These are phyloP conservation scores for Jacaranda copaia DNA, from an alignment of 257 asterid species.

Conservation along the genomic window DNA sequence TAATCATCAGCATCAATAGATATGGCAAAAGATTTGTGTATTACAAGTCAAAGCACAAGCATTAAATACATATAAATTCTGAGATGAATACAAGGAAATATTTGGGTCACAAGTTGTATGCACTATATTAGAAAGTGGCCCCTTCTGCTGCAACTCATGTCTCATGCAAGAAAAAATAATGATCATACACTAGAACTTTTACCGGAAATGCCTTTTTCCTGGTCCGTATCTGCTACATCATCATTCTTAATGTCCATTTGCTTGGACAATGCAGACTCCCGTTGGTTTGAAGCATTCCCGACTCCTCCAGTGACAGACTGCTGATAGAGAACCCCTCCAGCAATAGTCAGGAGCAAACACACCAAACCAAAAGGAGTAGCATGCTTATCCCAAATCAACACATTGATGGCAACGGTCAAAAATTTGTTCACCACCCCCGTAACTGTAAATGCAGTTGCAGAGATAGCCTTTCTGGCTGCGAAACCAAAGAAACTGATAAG, in stretches of 20 bases:
- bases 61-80: slow-evolving; percentile 15
- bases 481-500: slow-evolving; percentile 98
- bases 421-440: slow-evolving; percentile 97
- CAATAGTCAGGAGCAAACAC: slow-evolving; percentile 80
- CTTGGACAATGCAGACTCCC: slow-evolving; percentile 47
- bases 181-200: slow-evolving; percentile 64
- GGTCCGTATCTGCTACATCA: slow-evolving; percentile 53
- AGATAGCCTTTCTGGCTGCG: slow-evolving; percentile 92
- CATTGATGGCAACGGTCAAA: slow-evolving; percentile 90
- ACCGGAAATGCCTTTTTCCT: slow-evolving; percentile 64
- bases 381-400: slow-evolving; percentile 97
- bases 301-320: slow-evolving; percentile 83
- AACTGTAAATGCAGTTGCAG: slow-evolving; percentile 97
- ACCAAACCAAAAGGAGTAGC: slow-evolving; percentile 89
- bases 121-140: slow-evolving; percentile 27
- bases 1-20: slow-evolving; percentile 31
- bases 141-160: slow-evolving; percentile 30
- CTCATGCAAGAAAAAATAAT: slow-evolving; percentile 24
- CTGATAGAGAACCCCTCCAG: slow-evolving; percentile 94
- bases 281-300: slow-evolving; percentile 52
- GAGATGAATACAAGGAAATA: slow-evolving; percentile 11
- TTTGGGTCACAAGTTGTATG: slow-evolving; percentile 20
- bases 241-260: slow-evolving; percentile 46
- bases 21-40: slow-evolving; percentile 22
- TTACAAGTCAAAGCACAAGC: slow-evolving; percentile 26